These are phyloP conservation scores for Yarrowia sp. DNA, from an alignment of 805 yeast genomes.

Conservation along the genomic window DNA sequence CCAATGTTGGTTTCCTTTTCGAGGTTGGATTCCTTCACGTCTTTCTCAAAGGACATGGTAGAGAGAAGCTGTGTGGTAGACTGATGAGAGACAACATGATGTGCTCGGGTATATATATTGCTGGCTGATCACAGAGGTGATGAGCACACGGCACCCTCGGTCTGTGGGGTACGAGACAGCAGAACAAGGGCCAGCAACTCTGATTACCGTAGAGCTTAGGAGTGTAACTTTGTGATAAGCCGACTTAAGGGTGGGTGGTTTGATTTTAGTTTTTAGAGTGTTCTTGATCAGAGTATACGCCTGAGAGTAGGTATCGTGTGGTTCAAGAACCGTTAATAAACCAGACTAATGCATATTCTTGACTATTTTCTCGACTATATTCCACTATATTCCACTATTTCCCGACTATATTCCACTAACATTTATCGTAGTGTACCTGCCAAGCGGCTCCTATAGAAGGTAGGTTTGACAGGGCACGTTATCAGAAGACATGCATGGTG, in stretches of 20 bases:
- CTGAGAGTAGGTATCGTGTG: too few species aligned
- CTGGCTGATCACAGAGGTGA: background rate
- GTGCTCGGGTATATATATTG: background rate
- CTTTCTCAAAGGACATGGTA: constrained; percentile 14
- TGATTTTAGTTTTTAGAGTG: too few species aligned
- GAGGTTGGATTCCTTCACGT: constrained; percentile 14
- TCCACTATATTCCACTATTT: too few species aligned
- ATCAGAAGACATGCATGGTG: constrained; percentile 21
- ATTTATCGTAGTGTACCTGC: too few species aligned
- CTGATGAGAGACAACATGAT: too few species aligned
- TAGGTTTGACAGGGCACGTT: constrained; percentile 5
- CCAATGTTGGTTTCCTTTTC: constrained; percentile 14
- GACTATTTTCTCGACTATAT: too few species aligned
- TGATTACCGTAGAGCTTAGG: background rate
- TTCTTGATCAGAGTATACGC: too few species aligned
- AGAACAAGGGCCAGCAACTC: background rate
- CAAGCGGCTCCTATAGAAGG: background rate
- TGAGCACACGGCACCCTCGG: constrained; percentile 5
- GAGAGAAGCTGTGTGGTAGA: too few species aligned
- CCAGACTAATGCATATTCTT: too few species aligned
- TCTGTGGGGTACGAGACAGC: constrained; percentile 5
- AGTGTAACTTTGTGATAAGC: background rate
- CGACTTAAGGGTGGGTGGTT: too few species aligned
- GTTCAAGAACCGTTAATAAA: too few species aligned
- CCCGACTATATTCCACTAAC: background rate